phyloP scores from a whole-genome alignment of 805 yeast species.

The Candida hispaniensis region DNA sequence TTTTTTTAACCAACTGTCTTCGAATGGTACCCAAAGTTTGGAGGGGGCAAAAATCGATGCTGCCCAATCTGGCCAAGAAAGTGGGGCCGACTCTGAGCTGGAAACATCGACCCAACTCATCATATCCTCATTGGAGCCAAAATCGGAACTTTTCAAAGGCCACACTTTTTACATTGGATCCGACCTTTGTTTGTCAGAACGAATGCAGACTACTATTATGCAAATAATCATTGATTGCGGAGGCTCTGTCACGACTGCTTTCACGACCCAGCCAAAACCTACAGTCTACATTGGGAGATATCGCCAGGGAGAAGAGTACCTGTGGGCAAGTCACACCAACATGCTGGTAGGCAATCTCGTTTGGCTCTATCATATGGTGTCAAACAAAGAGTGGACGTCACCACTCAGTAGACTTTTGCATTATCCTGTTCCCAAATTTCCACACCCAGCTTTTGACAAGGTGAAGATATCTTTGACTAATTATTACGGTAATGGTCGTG shows the following conservation, averaged over 20 bases:
- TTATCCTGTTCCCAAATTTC: constrained; percentile 50
- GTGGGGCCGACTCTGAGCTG: too few species aligned
- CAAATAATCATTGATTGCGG: constrained; percentile 43
- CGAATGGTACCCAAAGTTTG: constrained; percentile 4
- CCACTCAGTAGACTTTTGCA: constrained; percentile 53
- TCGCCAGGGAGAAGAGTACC: constrained; percentile 48
- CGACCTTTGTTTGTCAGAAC: constrained; percentile 46
- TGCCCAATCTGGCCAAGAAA: constrained; percentile 4
- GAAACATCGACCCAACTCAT: constrained; percentile 9
- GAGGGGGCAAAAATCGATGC: constrained; percentile 8
- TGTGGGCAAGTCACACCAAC: constrained; percentile 34
- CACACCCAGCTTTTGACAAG: constrained; percentile 46
- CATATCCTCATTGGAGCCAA: constrained; percentile 16
- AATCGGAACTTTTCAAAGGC: constrained; percentile 28
- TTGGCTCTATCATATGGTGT: constrained; percentile 67
- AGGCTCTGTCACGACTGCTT: constrained; percentile 35
- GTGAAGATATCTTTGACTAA: constrained; percentile 63
- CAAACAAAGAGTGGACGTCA: constrained; percentile 42
- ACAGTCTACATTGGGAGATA: constrained; percentile 51
- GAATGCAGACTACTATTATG: constrained; percentile 33
- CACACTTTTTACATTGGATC: constrained; percentile 41
- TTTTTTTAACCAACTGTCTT: constrained; percentile 7
- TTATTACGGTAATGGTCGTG: constrained; percentile 75
- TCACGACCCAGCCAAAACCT: constrained; percentile 26
- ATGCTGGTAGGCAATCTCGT: constrained; percentile 51